Base-by-base conservation (phyloP, 2,329 filamentous ascomycete species). In the Colletotrichum echinochloae region DNA sequence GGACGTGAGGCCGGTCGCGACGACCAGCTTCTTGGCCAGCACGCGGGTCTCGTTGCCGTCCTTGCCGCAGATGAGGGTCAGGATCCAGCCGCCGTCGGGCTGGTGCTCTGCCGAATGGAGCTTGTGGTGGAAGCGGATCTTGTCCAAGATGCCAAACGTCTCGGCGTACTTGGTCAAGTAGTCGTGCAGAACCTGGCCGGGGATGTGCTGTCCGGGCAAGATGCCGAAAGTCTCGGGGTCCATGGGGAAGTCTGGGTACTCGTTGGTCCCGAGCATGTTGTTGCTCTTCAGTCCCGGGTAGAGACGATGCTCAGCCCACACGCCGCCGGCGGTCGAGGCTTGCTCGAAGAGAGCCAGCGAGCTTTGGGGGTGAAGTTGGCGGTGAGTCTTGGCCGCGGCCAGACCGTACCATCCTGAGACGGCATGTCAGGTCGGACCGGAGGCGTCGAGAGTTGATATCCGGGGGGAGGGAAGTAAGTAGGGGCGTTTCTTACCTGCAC, bases 201-300 rank as follows among this genome's bases (percentile, higher is more conserved):
- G 81, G 11, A 88, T 85, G 72, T 87, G 82, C 72, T 86, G 75
- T 3, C 82, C 82, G 0, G 79, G 77, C 54, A 82, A 76, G 33
- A 88, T 78, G 1, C 82, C 82, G 74, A 87, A 90, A 0, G 80
- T 83, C 26, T 85, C 84, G 9, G 81, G 79, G 68, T 86, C 83
- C 89, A 95, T 91, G 23, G 91, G 91, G 70, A 92, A 93, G 74
- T 94, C 92, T 0, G 89, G 88, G 75, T 88, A 94, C 78, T 95
- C 91, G 74, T 91, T 93, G 0, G 89, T 91, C 3, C 92, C 92
- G 14, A 91, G 78, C 77, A 93, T 86, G 75, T 94, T 94, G 79
- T 95, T 95, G 63, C 88, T 90, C 75, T 90, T 92, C 59, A 95
- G 84, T 1, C 88, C 89, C 0, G 89, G 87, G 77, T 94, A 92